Base-by-base conservation (phyloP, 305 asterid genomes). In the Fraxinus nigra region DNA sequence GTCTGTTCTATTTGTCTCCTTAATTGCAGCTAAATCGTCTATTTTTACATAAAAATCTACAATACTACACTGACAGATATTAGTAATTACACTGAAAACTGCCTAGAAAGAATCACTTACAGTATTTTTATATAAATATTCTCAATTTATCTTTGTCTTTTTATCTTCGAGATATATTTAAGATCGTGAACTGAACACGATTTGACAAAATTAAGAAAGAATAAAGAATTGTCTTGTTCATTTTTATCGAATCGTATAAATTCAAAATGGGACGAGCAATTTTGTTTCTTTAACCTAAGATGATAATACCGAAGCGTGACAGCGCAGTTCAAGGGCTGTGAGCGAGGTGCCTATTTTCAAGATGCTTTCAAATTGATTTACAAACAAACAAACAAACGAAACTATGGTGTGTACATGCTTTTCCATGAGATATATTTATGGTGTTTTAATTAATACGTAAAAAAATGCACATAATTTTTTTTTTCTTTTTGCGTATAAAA, bases 21-120 rank as follows among this genome's bases (percentile, higher is more conserved):
- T 30, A 78, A 54, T 72, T 78, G 79, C 79, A 82, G 82, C 85
- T 72, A 78, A 56, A 73, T 63, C 28, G 85, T 83, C 85, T 37
- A 37, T 35, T 20, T 65, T 26, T 26, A 65, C 73, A 67, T 67
- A 35, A 67, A 67, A 28, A 67, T 67, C 74, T 13, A 67, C 38
- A 28, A 67, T 28, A 32, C 37, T 28, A 20, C 18, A 67, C n/a
- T 28, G 34, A 1, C 20, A 20, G 28, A 75, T 22, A 33, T 7
- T 37, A 22, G 8, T 22, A n/a, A 75, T 6, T 43, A 43, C 67
- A n/a, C 9, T 22, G 81, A 40, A 35, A 37, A 78, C 65, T 34
- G 5, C 75, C 30, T 35, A 35, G 16, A 67, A 37, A 38, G 63
- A 38, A 65, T 65, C 34, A 26, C 38, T 13, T 67, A 28, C 11